Conservation (phyloP, 352 stramenopile species). For the Pythium plurisporium region DNA sequence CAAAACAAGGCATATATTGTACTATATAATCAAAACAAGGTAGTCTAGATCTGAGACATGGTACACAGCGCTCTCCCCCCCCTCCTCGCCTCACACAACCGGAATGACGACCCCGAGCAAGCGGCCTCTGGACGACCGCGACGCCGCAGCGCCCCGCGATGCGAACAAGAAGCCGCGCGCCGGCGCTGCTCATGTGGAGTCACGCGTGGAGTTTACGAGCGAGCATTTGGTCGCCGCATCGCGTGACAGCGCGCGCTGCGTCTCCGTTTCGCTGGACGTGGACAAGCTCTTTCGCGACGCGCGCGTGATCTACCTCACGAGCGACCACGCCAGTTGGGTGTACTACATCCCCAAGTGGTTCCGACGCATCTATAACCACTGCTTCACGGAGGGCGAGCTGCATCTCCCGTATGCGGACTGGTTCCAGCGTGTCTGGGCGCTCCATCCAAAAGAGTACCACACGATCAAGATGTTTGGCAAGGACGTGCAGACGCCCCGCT, state of each 20-base stretch:
- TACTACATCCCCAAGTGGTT: constrained; percentile 66
- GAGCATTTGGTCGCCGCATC: constrained; percentile 10
- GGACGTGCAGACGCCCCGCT: constrained; percentile 49
- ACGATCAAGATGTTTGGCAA: constrained; percentile 75
- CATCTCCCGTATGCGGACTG: constrained; percentile 20
- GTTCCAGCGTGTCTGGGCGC: constrained; percentile 41
- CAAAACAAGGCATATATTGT: neutral
- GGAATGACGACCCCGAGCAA: neutral
- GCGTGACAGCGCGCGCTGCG: constrained; percentile 15
- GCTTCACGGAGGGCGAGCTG: constrained; percentile 4
- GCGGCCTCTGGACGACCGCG: neutral
- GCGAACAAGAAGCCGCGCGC: constrained; percentile 1
- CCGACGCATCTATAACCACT: constrained; percentile 31
- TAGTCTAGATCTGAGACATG: neutral
- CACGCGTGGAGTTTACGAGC: constrained; percentile 18
- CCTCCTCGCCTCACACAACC: neutral
- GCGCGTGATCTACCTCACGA: constrained; percentile 26
- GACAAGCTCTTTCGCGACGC: constrained; percentile 22
- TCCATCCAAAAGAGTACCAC: constrained; percentile 52
- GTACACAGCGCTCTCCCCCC: neutral
- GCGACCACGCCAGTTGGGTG: constrained; percentile 44
- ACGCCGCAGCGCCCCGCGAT: neutral
- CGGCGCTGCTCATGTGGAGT: neutral
- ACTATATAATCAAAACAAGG: neutral
- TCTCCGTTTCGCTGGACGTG: constrained; percentile 22